Evolutionary conservation across 31 red algal genomes (phyloP).

Genomic region (Odonthalia washingtoniensis): DNA sequence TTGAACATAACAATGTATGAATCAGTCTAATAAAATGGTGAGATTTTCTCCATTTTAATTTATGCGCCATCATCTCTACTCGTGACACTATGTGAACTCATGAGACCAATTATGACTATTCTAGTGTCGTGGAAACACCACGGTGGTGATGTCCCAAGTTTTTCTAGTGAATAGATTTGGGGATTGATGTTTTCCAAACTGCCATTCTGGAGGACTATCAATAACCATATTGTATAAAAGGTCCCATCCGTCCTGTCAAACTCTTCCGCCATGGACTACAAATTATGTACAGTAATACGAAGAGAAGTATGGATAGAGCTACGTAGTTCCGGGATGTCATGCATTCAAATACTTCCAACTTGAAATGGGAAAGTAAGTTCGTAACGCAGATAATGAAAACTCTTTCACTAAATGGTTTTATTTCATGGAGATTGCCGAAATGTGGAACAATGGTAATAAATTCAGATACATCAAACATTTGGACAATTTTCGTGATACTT

Average conservation of each 20-base stretch:
- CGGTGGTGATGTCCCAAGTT: neutral
- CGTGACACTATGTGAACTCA: too few relatives aligned
- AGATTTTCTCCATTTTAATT: too few relatives aligned
- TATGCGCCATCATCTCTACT: too few relatives aligned
- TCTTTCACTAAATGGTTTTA: neutral
- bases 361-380: slow-evolving; percentile 10
- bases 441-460: too few relatives aligned
- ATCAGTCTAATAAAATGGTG: too few relatives aligned
- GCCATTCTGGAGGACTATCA: too few relatives aligned
- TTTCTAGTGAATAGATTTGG: neutral
- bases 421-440: too few relatives aligned
- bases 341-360: neutral
- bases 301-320: neutral
- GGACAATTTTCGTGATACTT: too few relatives aligned
- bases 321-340: neutral
- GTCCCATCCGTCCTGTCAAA: neutral
- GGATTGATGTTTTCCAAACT: neutral
- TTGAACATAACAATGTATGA: too few relatives aligned
- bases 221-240: neutral
- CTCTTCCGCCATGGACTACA: neutral
- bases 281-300: neutral
- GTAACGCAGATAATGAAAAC: neutral
- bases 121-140: neutral
- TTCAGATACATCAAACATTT: too few relatives aligned
- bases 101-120: too few relatives aligned